A percentile compares a stretch with the other conserved stretches of the same genome.
Conservation (phyloP, 2,329 filamentous ascomycete genomes). For the Penicillium sp. region DNA sequence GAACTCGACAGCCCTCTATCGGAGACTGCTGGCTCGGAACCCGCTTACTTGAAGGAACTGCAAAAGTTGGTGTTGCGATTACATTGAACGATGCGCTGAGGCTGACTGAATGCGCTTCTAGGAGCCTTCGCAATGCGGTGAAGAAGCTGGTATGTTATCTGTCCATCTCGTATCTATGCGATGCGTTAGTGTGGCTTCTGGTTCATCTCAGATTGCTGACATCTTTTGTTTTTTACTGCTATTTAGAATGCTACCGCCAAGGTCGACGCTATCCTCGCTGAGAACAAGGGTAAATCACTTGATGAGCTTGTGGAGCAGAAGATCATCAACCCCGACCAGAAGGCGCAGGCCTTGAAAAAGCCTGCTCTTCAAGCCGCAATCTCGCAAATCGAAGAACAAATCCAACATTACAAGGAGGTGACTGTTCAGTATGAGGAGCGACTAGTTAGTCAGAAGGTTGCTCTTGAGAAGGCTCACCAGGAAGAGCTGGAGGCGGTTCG, state of each 20-base stretch:
- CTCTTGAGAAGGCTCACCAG: conserved; percentile 59
- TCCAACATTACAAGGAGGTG: conserved; percentile 63
- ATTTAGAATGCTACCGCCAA: conserved; percentile 61
- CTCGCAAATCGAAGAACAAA: conserved; percentile 63
- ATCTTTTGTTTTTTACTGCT: conserved; percentile 28
- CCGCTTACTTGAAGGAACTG: conserved; percentile 81
- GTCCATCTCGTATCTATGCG: too few relatives aligned
- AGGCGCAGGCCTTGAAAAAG: conserved; percentile 66
- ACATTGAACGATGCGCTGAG: too few relatives aligned
- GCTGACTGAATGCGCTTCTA: conserved; percentile 41
- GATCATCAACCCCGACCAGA: conserved; percentile 70
- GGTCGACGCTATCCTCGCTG: conserved; percentile 63
- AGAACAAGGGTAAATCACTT: conserved; percentile 63
- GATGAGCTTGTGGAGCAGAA: conserved; percentile 66
- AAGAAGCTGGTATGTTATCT: conserved; percentile 96
- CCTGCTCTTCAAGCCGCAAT: conserved; percentile 62
- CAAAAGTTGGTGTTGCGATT: conserved; percentile 70
- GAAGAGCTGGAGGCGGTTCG: conserved; percentile 59
- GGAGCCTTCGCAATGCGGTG: conserved; percentile 86
- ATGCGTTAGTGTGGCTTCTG: too few relatives aligned
- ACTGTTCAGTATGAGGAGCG: conserved; percentile 63
- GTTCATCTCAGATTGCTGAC: too few relatives aligned
- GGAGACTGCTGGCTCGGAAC: conserved; percentile 67
- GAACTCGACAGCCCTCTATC: conserved; percentile 43
- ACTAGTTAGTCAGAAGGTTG: conserved; percentile 59